Base-by-base conservation (phyloP, 495 filamentous ascomycete species). In the Aspergillus funiculosus region DNA sequence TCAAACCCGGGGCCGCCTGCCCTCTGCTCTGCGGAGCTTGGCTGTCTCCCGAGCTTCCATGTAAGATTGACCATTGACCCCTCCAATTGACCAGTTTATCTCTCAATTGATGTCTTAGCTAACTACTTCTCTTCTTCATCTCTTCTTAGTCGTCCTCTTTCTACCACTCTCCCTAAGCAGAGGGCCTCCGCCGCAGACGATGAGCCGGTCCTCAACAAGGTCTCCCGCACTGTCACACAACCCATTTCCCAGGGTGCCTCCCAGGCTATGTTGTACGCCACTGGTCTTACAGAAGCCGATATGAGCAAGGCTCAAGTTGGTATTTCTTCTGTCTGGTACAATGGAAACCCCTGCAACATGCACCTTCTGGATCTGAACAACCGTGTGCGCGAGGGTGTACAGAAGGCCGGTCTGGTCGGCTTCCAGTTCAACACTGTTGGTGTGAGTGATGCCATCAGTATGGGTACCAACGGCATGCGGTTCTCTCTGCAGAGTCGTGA, bases 331-430 rank as follows among this genome's bases (percentile, higher is more conserved):
- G 81, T 86, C 31, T 83, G 73, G 73, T 94, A 87, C 67, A 79
- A 86, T 30, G 92, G 92, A 14, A 98, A 98, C 69, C 92, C 92
- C 5, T 98, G 92, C 74, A 98, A 98, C 72, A 98, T 95, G 92
- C 92, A 98, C 69, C 76, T 98, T 43, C 73, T 98, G 51, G 83
- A 90, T 55, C 79, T 98, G 39, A 94, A 85, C 58, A 64, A 82
- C 63, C 76, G 80, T 51, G 87, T 97, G 14, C 83, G 81, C 56
- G 80, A 94, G 60, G 89, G 89, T 48, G 89, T 98, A 45, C 74
- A 85, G 56, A 77, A 79, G 53, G 85, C 86, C 18, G 87, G 83
- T 20, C 72, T 92, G 40, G 77, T 92, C 35, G 84, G 83, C 39
- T 85, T 85, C 66, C 91, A 95, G 68, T 98, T 98, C 79, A 98